These are phyloP conservation scores for Rhodomyrtus tomentosa DNA, from an alignment of 345 rosid species.

Conservation along the genomic window DNA sequence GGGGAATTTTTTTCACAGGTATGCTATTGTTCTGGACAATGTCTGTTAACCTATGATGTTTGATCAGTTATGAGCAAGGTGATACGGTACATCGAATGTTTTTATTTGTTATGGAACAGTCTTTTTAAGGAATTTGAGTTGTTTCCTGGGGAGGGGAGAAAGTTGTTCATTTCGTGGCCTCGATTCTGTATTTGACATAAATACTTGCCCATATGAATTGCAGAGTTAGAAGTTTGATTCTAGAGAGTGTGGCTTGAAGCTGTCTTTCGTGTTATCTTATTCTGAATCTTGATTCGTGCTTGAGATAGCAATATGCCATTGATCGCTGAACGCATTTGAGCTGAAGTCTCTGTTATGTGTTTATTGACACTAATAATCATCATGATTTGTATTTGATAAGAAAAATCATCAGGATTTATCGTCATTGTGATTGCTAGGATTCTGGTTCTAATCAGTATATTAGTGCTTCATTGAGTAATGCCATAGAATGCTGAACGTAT, in stretches of 20 bases:
- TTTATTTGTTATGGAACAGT: neutral
- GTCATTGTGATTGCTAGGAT: neutral
- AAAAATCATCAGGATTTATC: neutral
- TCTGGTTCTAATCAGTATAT: no score
- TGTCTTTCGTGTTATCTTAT: neutral
- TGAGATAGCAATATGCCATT: neutral
- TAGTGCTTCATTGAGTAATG: no score
- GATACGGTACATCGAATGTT: neutral
- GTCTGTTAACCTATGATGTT: neutral
- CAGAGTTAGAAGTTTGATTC: neutral
- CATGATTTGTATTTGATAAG: neutral
- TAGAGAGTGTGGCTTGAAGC: neutral
- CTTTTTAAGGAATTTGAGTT: no score
- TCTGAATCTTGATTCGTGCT: neutral
- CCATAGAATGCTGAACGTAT: neutral
- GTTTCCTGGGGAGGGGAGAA: no score
- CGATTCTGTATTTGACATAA: neutral
- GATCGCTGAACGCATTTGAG: neutral
- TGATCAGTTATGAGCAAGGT: neutral
- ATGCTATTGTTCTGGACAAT: neutral
- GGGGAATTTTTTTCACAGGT: neutral
- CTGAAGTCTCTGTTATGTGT: neutral
- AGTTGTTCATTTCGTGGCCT: neutral
- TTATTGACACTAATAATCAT: neutral
- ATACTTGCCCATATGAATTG: neutral